phyloP scores from a whole-genome alignment of 148 eudicot genomes.

The Cornus kousa region DNA sequence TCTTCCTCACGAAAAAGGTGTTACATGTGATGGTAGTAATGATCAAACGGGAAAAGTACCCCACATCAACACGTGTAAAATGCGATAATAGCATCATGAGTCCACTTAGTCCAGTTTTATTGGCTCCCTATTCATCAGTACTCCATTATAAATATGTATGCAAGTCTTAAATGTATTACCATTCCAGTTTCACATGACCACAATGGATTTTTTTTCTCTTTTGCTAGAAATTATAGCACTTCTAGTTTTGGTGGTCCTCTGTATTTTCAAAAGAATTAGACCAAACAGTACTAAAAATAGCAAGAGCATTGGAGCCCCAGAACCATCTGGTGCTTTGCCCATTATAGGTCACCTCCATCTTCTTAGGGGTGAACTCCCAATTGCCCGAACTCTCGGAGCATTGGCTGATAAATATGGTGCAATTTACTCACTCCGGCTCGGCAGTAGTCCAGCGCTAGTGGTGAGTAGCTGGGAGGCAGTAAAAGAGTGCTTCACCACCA shows the following conservation, averaged over 20 bases:
- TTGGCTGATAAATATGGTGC: constrained; percentile 38
- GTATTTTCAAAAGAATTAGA: background rate
- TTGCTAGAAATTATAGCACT: background rate
- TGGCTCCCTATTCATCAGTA: no score
- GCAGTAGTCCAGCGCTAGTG: constrained; percentile 24
- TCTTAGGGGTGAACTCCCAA: constrained; percentile 16
- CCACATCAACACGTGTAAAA: no score
- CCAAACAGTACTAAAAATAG: background rate
- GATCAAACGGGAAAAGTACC: no score
- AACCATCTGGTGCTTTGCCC: constrained; percentile 41
- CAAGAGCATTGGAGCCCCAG: constrained; percentile 17
- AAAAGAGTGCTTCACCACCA: constrained; percentile 30
- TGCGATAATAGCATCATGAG: no score
- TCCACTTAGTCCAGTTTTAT: no score
- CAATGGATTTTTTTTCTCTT: constrained; percentile 7
- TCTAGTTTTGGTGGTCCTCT: constrained; percentile 1
- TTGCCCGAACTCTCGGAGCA: constrained; percentile 34
- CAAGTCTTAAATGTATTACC: background rate
- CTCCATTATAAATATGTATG: background rate
- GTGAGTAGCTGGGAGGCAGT: constrained; percentile 26
- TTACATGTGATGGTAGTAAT: no score
- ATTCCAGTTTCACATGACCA: background rate
- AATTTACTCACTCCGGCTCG: constrained; percentile 25
- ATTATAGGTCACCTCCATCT: constrained; percentile 43
- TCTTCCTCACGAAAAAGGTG: no score